These are phyloP conservation scores for Ustilago trichophora DNA, from an alignment of 1,284 basidiomycete species.

Conservation along the genomic window DNA sequence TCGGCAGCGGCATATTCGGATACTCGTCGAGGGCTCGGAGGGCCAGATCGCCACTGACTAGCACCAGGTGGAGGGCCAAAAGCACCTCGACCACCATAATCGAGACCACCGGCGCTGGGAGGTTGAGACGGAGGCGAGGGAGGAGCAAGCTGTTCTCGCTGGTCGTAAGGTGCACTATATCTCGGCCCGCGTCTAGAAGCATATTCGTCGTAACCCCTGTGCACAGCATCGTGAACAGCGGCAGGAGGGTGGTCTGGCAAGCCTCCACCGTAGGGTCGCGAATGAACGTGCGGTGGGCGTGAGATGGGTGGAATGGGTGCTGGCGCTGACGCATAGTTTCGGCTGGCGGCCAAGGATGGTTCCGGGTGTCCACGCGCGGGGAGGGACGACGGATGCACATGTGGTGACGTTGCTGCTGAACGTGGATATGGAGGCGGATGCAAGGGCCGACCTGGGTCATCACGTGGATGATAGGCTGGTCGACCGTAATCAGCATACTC, in stretches of 20 bases:
- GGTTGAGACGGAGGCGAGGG: conserved; percentile 11
- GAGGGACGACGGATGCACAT: too few species aligned
- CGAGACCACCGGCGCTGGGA: too few species aligned
- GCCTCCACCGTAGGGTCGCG: conserved; percentile 13
- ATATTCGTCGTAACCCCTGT: conserved; percentile 16
- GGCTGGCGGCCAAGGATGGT: too few species aligned
- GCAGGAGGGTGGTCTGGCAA: conserved; percentile 5
- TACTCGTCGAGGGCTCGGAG: conserved; percentile 14
- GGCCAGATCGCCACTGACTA: conserved; percentile 14
- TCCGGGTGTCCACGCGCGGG: too few species aligned
- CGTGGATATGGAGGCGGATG: conserved; percentile 4
- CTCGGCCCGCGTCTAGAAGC: conserved; percentile 3
- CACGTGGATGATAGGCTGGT: conserved; percentile 4
- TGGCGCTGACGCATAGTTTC: too few species aligned
- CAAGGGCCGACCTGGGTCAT: conserved; percentile 14
- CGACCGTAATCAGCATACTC: conserved; percentile 15
- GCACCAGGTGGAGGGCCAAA: conserved; percentile 2
- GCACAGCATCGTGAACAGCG: not conserved
- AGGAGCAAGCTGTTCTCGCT: conserved; percentile 12
- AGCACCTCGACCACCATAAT: conserved; percentile 1
- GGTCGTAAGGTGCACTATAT: conserved; percentile 13
- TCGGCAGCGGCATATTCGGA: conserved; percentile 3
- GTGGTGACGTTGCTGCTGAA: conserved; percentile 12
- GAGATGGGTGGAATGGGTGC: too few species aligned
- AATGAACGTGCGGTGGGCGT: conserved; percentile 7